phyloP scores from a whole-genome alignment of 2,329 filamentous ascomycete genomes.

The Gremmenia infestans region DNA sequence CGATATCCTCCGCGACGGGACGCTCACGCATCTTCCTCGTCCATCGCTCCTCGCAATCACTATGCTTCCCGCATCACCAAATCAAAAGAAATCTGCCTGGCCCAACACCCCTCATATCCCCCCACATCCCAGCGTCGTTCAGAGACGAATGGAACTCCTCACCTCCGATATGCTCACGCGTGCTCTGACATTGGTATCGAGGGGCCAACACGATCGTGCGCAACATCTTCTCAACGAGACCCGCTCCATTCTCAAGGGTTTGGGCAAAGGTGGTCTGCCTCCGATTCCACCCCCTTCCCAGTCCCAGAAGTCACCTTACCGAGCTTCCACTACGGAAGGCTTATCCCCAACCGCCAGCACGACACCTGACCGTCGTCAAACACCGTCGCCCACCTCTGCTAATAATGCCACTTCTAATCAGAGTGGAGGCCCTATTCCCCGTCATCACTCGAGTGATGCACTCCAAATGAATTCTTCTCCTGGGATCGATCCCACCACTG shows the following conservation, averaged over 20 bases:
- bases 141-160: slow-evolving; percentile 93
- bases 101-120: slow-evolving; percentile 74
- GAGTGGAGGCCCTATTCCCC: slow-evolving; percentile 38
- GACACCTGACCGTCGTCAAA: slow-evolving; percentile 33
- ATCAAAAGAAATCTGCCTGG: slow-evolving; percentile 62
- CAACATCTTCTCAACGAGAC: slow-evolving; percentile 92
- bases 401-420: slow-evolving; percentile 20
- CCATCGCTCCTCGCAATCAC: slow-evolving; percentile 92
- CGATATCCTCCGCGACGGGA: slow-evolving; percentile 86
- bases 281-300: slow-evolving; percentile 58
- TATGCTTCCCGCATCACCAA: slow-evolving; percentile 67
- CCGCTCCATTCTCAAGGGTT: slow-evolving; percentile 87
- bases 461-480: slow-evolving; percentile 50
- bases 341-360: slow-evolving; percentile 25
- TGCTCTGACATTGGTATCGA: slow-evolving; percentile 82
- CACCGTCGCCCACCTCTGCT: slow-evolving; percentile 41
- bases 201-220: slow-evolving; percentile 88
- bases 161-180: slow-evolving; percentile 97
- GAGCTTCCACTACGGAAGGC: slow-evolving; percentile 7
- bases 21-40: slow-evolving; percentile 76
- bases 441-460: slow-evolving; percentile 46
- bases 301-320: slow-evolving; percentile 29
- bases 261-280: slow-evolving; percentile 90
- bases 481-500: slow-evolving; percentile 79
- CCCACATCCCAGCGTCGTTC: slow-evolving; percentile 89